These are phyloP conservation scores for Trametes cubensis DNA, from an alignment of 768 basidiomycete genomes.

Conservation along the genomic window DNA sequence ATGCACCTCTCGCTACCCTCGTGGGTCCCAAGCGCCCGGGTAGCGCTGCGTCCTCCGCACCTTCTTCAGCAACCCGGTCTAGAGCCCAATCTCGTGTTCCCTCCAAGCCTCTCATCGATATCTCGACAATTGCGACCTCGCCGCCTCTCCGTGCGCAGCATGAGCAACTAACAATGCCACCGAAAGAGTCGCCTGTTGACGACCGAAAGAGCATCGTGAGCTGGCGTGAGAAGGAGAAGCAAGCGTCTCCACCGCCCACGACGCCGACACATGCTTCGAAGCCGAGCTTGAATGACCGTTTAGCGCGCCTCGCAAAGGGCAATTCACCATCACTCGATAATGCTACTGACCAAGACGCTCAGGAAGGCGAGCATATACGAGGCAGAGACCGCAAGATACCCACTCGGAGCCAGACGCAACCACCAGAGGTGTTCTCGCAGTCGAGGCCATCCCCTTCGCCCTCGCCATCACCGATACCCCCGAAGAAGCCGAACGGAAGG, in stretches of 20 bases:
- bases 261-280: constrained; percentile 26
- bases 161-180: constrained; percentile 20
- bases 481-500: constrained; percentile 25
- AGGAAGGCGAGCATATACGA: constrained; percentile 16
- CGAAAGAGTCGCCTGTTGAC: constrained; percentile 21
- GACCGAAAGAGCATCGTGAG: constrained; percentile 13
- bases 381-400: constrained; percentile 26
- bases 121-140: constrained; percentile 27
- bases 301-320: constrained; percentile 30
- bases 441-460: constrained; percentile 17
- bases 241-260: constrained; percentile 11
- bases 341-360: constrained; percentile 3
- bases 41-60: constrained; percentile 49
- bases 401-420: constrained; percentile 32
- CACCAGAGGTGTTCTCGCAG: constrained; percentile 17
- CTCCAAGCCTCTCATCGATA: constrained; percentile 49
- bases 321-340: constrained; percentile 20
- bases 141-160: constrained; percentile 16
- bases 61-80: constrained; percentile 28
- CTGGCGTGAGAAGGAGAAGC: constrained; percentile 19
- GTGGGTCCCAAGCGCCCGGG: constrained; percentile 68
- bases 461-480: constrained; percentile 20
- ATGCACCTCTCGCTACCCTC: constrained; percentile 66
- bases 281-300: constrained; percentile 32
- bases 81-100: constrained; percentile 35